Percentiles rank a stretch among this genome's conserved stretches.
Evolutionary conservation across 192 early-diverging fungal species (phyloP).

Genomic region (Mortierella alpina): DNA sequence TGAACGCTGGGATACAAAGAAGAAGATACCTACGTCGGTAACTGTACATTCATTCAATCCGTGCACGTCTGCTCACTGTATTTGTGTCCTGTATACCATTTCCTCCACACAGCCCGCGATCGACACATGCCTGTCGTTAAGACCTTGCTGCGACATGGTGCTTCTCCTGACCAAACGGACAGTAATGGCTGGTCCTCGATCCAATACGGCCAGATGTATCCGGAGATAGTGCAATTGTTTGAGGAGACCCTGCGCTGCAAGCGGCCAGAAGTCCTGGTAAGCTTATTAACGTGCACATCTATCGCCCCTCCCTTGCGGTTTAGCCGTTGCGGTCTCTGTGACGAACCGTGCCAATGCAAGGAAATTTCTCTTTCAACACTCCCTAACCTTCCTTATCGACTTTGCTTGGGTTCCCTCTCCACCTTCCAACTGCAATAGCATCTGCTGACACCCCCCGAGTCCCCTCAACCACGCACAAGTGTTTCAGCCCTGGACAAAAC

Average conservation of each 20-base stretch:
- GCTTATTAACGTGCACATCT: not conserved
- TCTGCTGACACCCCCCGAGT: conserved; percentile 41
- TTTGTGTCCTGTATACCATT: not conserved
- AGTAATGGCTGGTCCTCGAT: conserved; percentile 74
- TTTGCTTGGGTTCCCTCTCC: not conserved
- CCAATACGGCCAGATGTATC: conserved; percentile 68
- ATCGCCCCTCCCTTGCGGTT: not conserved
- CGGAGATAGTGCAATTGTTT: conserved; percentile 68
- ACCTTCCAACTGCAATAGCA: conserved; percentile 11
- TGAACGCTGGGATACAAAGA: not conserved
- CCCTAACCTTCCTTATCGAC: conserved; percentile 2
- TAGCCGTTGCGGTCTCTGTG: not conserved
- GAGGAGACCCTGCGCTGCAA: conserved; percentile 61
- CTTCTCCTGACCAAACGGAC: conserved; percentile 67
- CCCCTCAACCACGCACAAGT: conserved; percentile 24
- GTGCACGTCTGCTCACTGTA: not conserved
- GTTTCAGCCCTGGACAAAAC: conserved; percentile 32
- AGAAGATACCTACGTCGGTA: not conserved
- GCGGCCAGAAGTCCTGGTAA: conserved; percentile 58
- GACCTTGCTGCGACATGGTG: conserved; percentile 61
- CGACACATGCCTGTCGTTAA: conserved; percentile 67
- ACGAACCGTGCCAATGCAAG: too few relatives aligned
- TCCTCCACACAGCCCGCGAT: conserved; percentile 63
- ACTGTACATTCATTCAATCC: not conserved
- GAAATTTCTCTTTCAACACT: too few relatives aligned